Evolutionary conservation across 2,329 filamentous ascomycete species (phyloP).

Genomic region (Fusarium sp.): DNA sequence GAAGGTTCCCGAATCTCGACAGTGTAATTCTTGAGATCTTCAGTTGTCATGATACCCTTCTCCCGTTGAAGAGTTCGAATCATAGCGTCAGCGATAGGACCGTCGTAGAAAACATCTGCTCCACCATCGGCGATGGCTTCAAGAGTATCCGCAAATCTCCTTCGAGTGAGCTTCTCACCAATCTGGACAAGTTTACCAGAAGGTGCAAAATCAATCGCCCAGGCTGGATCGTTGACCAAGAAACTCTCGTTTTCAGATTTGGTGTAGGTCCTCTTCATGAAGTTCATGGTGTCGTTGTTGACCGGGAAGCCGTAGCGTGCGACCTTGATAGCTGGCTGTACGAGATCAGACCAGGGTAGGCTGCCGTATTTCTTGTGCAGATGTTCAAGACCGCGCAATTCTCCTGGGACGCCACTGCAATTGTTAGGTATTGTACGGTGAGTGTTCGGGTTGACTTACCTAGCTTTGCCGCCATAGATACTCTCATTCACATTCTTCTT

Average conservation of each 20-base stretch:
- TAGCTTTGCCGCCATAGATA: conserved; percentile 76
- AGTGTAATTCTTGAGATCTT: conserved; percentile 78
- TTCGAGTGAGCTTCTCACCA: conserved; percentile 80
- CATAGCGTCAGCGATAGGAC: conserved; percentile 74
- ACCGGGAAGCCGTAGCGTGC: conserved; percentile 79
- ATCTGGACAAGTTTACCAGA: conserved; percentile 72
- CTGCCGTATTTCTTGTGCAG: conserved; percentile 75
- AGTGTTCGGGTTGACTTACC: conserved; percentile 60
- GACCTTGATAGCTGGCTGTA: conserved; percentile 76
- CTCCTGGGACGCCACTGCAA: conserved; percentile 71
- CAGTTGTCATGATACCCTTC: conserved; percentile 81
- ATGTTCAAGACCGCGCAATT: conserved; percentile 78
- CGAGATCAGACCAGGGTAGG: conserved; percentile 72
- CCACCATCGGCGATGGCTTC: conserved; percentile 75
- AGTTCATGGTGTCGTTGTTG: conserved; percentile 74
- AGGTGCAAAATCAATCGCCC: conserved; percentile 87
- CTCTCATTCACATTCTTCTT: conserved; percentile 72
- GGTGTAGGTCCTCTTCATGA: conserved; percentile 67
- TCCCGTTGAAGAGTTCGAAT: conserved; percentile 71
- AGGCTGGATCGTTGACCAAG: conserved; percentile 75
- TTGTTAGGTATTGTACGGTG: too few relatives aligned
- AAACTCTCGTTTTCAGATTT: conserved; percentile 63
- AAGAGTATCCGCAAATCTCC: conserved; percentile 78
- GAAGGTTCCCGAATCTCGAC: conserved; percentile 71
- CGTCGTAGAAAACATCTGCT: conserved; percentile 75